These are phyloP conservation scores for Kokia cookei DNA, from an alignment of 441 rosid species.

Conservation along the genomic window DNA sequence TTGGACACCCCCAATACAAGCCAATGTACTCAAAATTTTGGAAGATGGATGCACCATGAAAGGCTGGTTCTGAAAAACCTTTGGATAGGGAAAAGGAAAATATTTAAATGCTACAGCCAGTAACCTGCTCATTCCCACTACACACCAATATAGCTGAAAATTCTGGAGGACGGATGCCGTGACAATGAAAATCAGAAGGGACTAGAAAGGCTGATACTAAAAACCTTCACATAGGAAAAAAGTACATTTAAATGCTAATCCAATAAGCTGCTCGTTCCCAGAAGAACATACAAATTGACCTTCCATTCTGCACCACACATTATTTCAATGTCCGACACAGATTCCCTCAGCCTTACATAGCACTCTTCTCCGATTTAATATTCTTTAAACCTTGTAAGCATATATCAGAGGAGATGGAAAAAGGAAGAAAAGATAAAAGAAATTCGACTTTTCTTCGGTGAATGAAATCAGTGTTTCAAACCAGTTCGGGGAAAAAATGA, in stretches of 20 bases:
- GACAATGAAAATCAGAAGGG: too few species aligned
- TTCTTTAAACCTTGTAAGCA: background rate
- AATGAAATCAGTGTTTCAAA: background rate
- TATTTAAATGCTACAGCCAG: background rate
- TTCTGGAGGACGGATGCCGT: too few species aligned
- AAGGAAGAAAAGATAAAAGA: background rate
- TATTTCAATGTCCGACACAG: background rate
- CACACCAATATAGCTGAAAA: too few species aligned
- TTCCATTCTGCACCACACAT: background rate
- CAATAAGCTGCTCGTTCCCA: background rate
- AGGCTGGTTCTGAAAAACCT: background rate
- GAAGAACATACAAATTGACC: background rate
- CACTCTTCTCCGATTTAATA: background rate
- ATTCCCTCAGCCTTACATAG: background rate
- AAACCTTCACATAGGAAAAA: background rate
- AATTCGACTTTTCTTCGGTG: background rate
- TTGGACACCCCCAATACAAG: background rate
- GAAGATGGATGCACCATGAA: background rate
- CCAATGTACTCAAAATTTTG: background rate
- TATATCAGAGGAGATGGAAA: background rate
- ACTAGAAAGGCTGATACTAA: background rate
- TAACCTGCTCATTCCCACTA: background rate
- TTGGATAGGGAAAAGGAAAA: background rate
- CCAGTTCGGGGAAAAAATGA: background rate
- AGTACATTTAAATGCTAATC: background rate